Percentiles rank a stretch among this genome's conserved stretches.
These are phyloP conservation scores for Neurospora sp. DNA, from an alignment of 495 filamentous ascomycete genomes.

Conservation along the genomic window DNA sequence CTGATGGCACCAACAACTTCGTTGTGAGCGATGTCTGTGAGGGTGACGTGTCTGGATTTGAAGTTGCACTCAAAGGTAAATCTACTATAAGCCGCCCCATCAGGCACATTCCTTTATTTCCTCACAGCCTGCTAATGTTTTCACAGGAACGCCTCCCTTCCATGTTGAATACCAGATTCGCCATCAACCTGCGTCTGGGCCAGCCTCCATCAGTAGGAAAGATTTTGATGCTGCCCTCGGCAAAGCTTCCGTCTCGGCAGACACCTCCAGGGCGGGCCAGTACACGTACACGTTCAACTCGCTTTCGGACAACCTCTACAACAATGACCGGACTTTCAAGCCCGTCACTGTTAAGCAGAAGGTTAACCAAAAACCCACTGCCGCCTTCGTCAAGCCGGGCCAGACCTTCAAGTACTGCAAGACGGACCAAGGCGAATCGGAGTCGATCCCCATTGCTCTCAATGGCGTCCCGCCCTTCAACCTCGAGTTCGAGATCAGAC, in stretches of 20 bases:
- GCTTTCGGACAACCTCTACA: constrained; percentile 74
- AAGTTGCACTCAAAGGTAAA: constrained; percentile 66
- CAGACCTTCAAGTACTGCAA: constrained; percentile 93
- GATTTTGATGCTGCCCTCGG: constrained; percentile 61
- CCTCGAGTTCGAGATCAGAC: constrained; percentile 84
- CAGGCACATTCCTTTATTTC: background rate
- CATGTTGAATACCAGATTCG: constrained; percentile 70
- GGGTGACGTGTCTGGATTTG: constrained; percentile 81
- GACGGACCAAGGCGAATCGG: constrained; percentile 65
- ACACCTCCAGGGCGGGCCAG: constrained; percentile 67
- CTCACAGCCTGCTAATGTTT: constrained; percentile 1
- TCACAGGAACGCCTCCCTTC: constrained; percentile 64
- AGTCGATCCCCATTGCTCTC: constrained; percentile 75
- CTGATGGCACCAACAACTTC: constrained; percentile 33
- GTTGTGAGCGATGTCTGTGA: constrained; percentile 80
- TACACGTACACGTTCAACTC: constrained; percentile 81
- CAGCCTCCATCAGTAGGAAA: constrained; percentile 48
- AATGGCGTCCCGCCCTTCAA: constrained; percentile 80
- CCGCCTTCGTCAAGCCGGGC: constrained; percentile 73
- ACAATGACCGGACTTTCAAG: constrained; percentile 53
- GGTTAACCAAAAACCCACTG: constrained; percentile 71
- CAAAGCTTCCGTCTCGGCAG: constrained; percentile 65
- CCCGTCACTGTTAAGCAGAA: constrained; percentile 66
- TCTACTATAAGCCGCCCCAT: background rate
- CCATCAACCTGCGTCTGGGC: constrained; percentile 52